Percentiles rank a stretch among this genome's conserved stretches.
These are phyloP conservation scores for Debaryomyces sp. DNA, from an alignment of 1,139 yeast species.

Conservation along the genomic window DNA sequence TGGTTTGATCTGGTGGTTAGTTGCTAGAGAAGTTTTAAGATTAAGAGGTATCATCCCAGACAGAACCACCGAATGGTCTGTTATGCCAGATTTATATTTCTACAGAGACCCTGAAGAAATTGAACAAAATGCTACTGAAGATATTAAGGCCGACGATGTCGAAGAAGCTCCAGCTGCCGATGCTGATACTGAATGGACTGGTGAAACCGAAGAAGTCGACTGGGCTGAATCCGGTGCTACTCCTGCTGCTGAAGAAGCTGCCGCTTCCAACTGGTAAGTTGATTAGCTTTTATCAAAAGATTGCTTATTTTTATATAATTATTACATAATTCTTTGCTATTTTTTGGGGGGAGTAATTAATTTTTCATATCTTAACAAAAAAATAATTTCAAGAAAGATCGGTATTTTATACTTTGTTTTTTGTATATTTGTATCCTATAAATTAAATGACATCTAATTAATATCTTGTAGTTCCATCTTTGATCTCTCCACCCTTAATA, in stretches of 20 bases:
- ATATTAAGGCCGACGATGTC: slow-evolving; percentile 55
- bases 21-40: slow-evolving; percentile 99
- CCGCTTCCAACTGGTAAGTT: slow-evolving; percentile 57
- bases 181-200: slow-evolving; percentile 56
- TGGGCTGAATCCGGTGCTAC: slow-evolving; percentile 68
- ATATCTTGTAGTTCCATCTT: slow-evolving; percentile 4
- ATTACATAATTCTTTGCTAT: slow-evolving; percentile 5
- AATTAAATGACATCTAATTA: slow-evolving; percentile 22
- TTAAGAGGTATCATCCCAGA: slow-evolving; percentile 97
- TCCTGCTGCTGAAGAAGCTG: slow-evolving; percentile 79
- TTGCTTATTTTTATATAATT: slow-evolving; percentile 11
- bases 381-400: slow-evolving; percentile 15
- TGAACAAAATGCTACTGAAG: slow-evolving; percentile 81
- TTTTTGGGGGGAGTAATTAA: slow-evolving; percentile 15
- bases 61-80: slow-evolving; percentile 98
- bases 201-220: slow-evolving; percentile 65
- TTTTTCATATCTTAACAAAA: slow-evolving; percentile 13
- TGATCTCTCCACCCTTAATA: neutral
- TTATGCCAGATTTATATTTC: slow-evolving; percentile 99
- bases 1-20: slow-evolving; percentile 99
- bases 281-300: slow-evolving; percentile 9
- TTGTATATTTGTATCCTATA: slow-evolving; percentile 26
- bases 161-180: slow-evolving; percentile 53
- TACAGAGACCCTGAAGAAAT: slow-evolving; percentile 99
- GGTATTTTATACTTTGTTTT: slow-evolving; percentile 10